A percentile compares a stretch with the other conserved stretches of the same genome.
Evolutionary conservation across 805 yeast species (phyloP).

Genomic region (Barnettozyma botsteinii): DNA sequence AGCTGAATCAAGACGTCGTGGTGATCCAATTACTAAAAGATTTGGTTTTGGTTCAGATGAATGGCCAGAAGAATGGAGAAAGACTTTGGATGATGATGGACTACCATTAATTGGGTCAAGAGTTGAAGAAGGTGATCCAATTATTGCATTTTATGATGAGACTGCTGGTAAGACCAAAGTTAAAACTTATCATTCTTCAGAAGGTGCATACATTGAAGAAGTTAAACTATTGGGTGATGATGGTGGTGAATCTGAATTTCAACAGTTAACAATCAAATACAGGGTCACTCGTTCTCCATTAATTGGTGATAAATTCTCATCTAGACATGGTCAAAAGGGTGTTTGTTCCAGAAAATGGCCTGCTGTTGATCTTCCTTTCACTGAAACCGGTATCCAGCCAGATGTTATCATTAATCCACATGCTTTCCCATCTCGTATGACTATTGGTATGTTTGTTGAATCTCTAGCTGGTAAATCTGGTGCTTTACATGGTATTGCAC

Average conservation of each 20-base stretch:
- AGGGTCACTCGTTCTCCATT: constrained; percentile 88
- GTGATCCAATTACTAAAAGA: constrained; percentile 92
- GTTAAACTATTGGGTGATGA: constrained; percentile 91
- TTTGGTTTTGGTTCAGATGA: constrained; percentile 91
- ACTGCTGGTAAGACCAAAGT: constrained; percentile 85
- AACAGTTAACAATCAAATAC: constrained; percentile 78
- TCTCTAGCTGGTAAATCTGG: constrained; percentile 99
- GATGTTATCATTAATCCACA: constrained; percentile 98
- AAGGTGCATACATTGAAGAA: constrained; percentile 92
- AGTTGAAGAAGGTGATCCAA: constrained; percentile 94
- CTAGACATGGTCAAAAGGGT: constrained; percentile 98
- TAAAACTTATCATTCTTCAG: constrained; percentile 88
- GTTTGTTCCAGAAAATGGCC: constrained; percentile 99
- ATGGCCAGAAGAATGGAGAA: constrained; percentile 90
- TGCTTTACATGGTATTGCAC: constrained; percentile 95
- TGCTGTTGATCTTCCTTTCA: constrained; percentile 91
- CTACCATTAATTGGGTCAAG: constrained; percentile 83
- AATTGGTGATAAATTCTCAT: constrained; percentile 96
- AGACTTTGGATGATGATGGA: constrained; percentile 86
- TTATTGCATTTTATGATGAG: constrained; percentile 89
- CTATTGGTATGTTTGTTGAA: constrained; percentile 99
- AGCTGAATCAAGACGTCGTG: constrained; percentile 69
- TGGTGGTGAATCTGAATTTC: constrained; percentile 65
- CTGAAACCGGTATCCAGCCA: constrained; percentile 94
- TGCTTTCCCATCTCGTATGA: constrained; percentile 99